Evolutionary conservation across 306 rosid genomes (phyloP), one percentile per base, ranked within the genome.

Genomic region (Ormosia semicastrata): DNA sequence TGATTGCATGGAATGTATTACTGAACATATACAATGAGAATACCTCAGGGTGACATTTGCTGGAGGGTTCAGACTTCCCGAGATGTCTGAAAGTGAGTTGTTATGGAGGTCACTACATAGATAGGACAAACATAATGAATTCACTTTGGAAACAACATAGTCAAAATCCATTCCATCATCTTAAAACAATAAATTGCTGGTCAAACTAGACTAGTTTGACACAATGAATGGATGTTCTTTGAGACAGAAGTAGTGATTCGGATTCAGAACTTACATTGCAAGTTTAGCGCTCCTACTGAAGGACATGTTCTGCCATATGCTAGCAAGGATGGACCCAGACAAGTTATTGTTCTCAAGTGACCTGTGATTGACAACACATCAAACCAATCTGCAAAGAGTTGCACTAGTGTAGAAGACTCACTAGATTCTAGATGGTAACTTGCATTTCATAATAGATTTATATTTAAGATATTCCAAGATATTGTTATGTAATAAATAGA

Each of bases 21-120:
- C 46, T 7, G 65, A 73, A 33, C 44, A 84, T 72, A 59, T 75
- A 71, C 47, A 47, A 75, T 30, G 24, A 65, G 71, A 79, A 70
- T 91, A 94, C 98, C 98, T 83, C 85, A 94, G 67, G 73, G 91
- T 88, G 81, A 92, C 91, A 82, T 92, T 92, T 81, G 14, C 67
- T 1, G 92, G 93, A 69, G 86, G 88, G 75, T 79, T 82, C 46
- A 87, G 47, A 82, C 62, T 74, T 82, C 88, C 97, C 47, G 11
- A 63, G 57, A 88, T 49, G 66, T 72, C 60, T 12, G 88, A 85
- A 59, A 94, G 84, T 33, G 72, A 75, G 83, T 94, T 94, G 88
- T 92, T 89, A 50, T 75, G 83, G 58, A 94, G 88, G 88, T 94
- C 96, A 64, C 98, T 94, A 89, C 85, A 79, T 47, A 18, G 5